Conservation (phyloP, 441 rosid species). For the Populus tomentosa region DNA sequence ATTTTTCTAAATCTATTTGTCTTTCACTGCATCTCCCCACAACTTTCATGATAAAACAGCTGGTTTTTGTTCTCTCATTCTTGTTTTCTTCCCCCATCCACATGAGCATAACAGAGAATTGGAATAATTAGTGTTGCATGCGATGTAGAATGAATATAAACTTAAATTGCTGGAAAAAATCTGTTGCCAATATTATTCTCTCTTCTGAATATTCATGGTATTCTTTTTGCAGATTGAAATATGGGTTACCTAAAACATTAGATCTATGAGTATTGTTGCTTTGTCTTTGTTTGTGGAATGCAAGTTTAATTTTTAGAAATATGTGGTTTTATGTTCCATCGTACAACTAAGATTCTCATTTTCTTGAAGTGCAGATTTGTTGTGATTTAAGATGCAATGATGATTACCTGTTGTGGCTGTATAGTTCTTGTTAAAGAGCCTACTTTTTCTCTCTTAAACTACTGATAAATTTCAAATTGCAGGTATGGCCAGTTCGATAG, state of each 20-base stretch:
- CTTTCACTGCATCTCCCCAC: too few relatives aligned
- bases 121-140: too few relatives aligned
- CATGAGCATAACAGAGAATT: too few relatives aligned
- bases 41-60: too few relatives aligned
- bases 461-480: conserved; percentile 32
- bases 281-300: background rate
- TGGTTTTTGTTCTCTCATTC: too few relatives aligned
- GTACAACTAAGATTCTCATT: background rate
- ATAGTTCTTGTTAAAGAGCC: background rate
- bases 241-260: background rate
- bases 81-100: too few relatives aligned
- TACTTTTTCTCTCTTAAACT: conserved; percentile 3
- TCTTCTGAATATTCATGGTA: background rate
- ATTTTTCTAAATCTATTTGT: too few relatives aligned
- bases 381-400: background rate
- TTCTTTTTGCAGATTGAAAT: background rate
- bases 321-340: background rate
- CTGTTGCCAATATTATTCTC: background rate
- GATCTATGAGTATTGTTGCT: background rate
- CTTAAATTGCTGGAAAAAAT: too few relatives aligned
- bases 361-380: background rate
- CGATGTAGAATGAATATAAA: too few relatives aligned
- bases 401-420: background rate
- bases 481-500: conserved; percentile 95
- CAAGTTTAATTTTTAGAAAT: background rate